Base-by-base conservation (phyloP, 805 yeast species). In the Ogataea corticis region DNA sequence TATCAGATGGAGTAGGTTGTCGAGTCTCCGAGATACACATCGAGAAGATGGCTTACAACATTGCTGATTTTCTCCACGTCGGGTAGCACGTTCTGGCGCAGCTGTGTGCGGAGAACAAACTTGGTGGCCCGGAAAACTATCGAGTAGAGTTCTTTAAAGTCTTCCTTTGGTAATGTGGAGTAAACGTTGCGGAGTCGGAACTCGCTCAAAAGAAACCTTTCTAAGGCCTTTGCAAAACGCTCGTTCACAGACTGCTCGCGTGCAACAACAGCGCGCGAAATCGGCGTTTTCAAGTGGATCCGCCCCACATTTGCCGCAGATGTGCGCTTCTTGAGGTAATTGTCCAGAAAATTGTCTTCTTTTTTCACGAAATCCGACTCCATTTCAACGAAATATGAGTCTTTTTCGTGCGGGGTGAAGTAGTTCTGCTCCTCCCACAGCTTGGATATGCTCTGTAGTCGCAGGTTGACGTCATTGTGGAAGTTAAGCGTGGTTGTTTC, bases 121-220 rank as follows among this genome's bases (percentile, higher is more conserved):
- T 67, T 68, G 3, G 72, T 61, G 0, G 74, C 64, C 40, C 62
- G 59, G 45, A 58, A 65, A 0, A 72, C 61, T 48, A 66, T 61
- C 39, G 63, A 57, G 51, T 65, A 67, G n/a, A 72, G 50, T n/a
- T 56, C 66, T 52, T 48, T 66, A 59, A 53, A 65, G 48, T 46
- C 69, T 51, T 33, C 59, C 23, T 45, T 59, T 50, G 45, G 57
- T 40, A 54, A 38, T n/a, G 36, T 46, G 7, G 50, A 52, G 56
- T 33, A 65, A 49, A 70, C 50, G 12, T 65, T 65, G 37, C 72
- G 48, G 23, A 69, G 45, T 31, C 71, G 57, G 34, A 71, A 55
- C 33, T 72, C 75, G 38, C 68, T 59, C 12, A 62, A 51, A 13
- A 71, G 62, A 45, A 68, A 54, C 35, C 58, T 58, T 4, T 72